Conservation (phyloP, 2,329 filamentous ascomycete species). For the Aquanectria penicillioides region DNA sequence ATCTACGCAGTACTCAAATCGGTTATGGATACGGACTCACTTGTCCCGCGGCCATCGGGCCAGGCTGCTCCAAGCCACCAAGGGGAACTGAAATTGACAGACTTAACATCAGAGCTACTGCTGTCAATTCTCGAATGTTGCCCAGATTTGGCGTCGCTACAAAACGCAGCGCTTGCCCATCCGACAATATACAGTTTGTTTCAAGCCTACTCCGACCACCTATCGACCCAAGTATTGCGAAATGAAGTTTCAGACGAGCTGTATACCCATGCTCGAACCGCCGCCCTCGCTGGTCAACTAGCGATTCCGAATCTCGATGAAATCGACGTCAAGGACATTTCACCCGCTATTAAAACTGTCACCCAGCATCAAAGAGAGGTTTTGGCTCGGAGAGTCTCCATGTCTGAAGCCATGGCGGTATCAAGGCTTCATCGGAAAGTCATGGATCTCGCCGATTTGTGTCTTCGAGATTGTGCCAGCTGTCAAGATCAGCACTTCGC, state of each 20-base stretch:
- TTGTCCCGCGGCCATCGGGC: too few relatives aligned
- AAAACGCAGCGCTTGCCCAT: neutral
- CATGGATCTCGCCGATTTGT: neutral
- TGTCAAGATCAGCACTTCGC: neutral
- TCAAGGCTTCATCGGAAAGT: neutral
- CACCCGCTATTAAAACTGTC: neutral
- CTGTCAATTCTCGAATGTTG: conserved; percentile 4
- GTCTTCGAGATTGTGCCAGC: conserved; percentile 2
- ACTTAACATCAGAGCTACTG: conserved; percentile 9
- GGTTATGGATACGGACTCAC: too few relatives aligned
- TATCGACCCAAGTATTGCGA: neutral
- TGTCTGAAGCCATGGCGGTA: neutral
- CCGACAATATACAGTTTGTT: neutral
- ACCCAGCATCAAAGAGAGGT: conserved; percentile 17
- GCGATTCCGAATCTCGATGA: neutral
- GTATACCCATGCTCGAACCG: neutral
- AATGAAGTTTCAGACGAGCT: conserved; percentile 6
- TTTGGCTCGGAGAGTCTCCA: neutral
- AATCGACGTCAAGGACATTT: neutral
- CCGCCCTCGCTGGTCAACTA: neutral
- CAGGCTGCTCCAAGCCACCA: too few relatives aligned
- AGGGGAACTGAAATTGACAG: neutral
- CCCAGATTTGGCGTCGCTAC: conserved; percentile 1
- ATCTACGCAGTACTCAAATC: too few relatives aligned
- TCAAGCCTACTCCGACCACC: neutral